Evolutionary conservation across 2,329 filamentous ascomycete species (phyloP).

Genomic region (Colletotrichum sp.): DNA sequence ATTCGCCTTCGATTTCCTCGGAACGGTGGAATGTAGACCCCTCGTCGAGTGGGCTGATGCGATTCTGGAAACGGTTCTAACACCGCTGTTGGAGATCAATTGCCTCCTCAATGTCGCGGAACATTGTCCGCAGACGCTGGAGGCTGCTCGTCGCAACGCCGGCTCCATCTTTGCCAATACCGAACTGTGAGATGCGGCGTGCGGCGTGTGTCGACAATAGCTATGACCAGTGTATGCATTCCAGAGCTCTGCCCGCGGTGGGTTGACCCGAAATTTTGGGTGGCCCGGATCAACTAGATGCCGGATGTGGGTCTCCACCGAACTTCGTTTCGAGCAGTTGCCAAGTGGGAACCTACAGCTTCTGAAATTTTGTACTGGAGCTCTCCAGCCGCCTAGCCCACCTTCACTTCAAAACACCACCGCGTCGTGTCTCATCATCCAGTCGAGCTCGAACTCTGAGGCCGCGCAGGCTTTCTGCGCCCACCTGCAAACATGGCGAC

Average conservation of each 20-base stretch:
- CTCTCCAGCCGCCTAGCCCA: constrained; percentile 17
- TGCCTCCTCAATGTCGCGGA: constrained; percentile 17
- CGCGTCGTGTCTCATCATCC: constrained; percentile 11
- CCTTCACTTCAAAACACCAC: constrained; percentile 11
- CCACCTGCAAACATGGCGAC: constrained; percentile 79
- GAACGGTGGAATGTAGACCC: constrained; percentile 30
- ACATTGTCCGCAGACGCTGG: constrained; percentile 28
- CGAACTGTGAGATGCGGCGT: not conserved
- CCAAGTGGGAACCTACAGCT: constrained; percentile 19
- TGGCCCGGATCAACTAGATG: constrained; percentile 10
- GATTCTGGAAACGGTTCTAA: not conserved
- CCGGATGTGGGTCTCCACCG: not conserved
- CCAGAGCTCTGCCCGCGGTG: not conserved
- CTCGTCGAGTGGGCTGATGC: constrained; percentile 33
- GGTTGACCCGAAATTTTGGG: constrained; percentile 20
- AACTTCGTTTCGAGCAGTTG: not conserved
- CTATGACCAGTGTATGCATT: not conserved
- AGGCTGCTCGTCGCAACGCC: constrained; percentile 25
- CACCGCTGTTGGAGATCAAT: constrained; percentile 8
- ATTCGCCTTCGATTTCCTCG: constrained; percentile 17
- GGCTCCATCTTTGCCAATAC: constrained; percentile 22
- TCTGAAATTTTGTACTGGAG: constrained; percentile 21
- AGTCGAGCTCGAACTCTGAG: constrained; percentile 28
- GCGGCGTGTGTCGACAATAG: not conserved
- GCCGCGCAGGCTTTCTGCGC: constrained; percentile 59